Evolutionary conservation across 2,329 filamentous ascomycete species (phyloP).

Genomic region (Cladosporium oxysporum): DNA sequence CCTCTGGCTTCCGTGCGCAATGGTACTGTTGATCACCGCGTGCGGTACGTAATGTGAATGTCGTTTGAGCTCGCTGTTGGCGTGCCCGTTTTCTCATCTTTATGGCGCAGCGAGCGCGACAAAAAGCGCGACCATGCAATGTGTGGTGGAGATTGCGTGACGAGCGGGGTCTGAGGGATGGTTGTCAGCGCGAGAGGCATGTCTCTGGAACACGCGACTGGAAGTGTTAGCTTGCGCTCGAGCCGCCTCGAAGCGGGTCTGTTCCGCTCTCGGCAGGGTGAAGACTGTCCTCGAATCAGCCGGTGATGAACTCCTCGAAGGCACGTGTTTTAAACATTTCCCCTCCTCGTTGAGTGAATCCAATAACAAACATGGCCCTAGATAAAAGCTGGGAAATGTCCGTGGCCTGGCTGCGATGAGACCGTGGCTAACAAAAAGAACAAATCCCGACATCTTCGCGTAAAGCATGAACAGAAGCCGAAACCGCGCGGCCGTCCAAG

Average conservation of each 20-base stretch:
- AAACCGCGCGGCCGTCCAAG: neutral
- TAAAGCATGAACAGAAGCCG: neutral
- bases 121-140: slow-evolving; percentile 2
- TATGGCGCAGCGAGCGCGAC: slow-evolving; percentile 1
- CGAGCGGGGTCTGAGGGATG: slow-evolving; percentile 4
- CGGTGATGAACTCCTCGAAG: neutral
- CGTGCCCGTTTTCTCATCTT: slow-evolving; percentile 8
- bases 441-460: slow-evolving; percentile 1
- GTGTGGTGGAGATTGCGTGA: slow-evolving; percentile 5
- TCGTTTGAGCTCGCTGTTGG: slow-evolving; percentile 4
- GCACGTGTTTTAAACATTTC: neutral
- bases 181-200: neutral
- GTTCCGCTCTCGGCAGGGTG: neutral
- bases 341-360: neutral
- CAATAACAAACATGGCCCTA: slow-evolving; percentile 2
- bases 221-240: neutral
- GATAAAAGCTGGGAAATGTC: slow-evolving; percentile 7
- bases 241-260: slow-evolving; percentile 14
- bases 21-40: slow-evolving; percentile 13
- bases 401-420: slow-evolving; percentile 3
- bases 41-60: slow-evolving; percentile 12
- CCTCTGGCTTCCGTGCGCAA: slow-evolving; percentile 11
- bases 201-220: slow-evolving; percentile 8
- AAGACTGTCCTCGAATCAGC: neutral
- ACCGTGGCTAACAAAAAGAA: slow-evolving; percentile 10